Evolutionary conservation across 2,329 filamentous ascomycete species (phyloP).

Genomic region (Botrytis fabae): DNA sequence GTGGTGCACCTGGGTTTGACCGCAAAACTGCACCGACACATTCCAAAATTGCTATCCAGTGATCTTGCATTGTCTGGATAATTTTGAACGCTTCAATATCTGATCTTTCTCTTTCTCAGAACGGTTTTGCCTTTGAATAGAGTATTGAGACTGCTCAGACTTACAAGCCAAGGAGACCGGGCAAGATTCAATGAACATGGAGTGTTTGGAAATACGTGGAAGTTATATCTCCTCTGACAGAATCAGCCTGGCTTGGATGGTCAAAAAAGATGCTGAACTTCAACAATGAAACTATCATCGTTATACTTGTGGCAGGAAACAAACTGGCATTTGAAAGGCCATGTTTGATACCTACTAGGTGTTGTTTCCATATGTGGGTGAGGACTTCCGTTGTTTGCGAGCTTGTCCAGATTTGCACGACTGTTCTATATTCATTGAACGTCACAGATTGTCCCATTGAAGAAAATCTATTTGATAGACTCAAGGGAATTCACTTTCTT

Average conservation of each 20-base stretch:
- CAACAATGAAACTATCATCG: neutral
- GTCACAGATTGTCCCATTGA: neutral
- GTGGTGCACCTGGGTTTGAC: neutral
- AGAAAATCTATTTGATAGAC: neutral
- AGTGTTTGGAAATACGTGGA: neutral
- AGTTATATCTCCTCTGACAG: neutral
- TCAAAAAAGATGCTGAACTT: neutral
- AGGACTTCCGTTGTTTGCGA: neutral
- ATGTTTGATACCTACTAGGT: neutral
- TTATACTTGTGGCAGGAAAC: neutral
- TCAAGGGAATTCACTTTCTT: neutral
- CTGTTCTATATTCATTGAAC: neutral
- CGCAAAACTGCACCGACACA: neutral
- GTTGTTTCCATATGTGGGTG: neutral
- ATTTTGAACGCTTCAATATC: neutral
- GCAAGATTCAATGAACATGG: neutral
- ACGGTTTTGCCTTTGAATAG: neutral
- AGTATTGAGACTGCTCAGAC: neutral
- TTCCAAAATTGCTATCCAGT: neutral
- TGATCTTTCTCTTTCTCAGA: neutral
- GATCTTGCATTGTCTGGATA: neutral
- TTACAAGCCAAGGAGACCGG: neutral
- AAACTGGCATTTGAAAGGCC: neutral
- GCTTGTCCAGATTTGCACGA: neutral
- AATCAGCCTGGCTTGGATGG: neutral